phyloP scores from a whole-genome alignment of 2,329 filamentous ascomycete species.

The Cercospora nicotianae region DNA sequence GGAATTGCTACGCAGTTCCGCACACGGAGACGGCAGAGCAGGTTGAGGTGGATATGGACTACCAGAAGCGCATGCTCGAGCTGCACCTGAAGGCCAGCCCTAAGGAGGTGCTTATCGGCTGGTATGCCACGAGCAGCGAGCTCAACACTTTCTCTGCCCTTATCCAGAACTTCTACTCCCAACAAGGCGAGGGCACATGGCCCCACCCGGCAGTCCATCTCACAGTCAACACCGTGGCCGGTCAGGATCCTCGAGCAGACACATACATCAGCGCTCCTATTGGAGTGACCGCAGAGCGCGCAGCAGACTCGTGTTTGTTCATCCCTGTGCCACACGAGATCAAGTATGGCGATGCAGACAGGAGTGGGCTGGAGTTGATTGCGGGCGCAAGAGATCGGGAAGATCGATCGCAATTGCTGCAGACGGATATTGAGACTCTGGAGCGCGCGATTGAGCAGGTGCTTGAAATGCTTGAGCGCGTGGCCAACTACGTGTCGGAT shows the following conservation, averaged over 20 bases:
- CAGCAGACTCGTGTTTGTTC: conserved; percentile 94
- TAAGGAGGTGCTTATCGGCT: conserved; percentile 90
- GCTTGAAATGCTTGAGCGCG: conserved; percentile 83
- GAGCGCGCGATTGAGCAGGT: conserved; percentile 86
- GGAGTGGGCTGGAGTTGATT: conserved; percentile 78
- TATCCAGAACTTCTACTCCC: conserved; percentile 99
- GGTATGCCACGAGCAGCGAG: conserved; percentile 97
- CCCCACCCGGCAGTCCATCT: conserved; percentile 97
- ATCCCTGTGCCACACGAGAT: conserved; percentile 96
- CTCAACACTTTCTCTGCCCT: conserved; percentile 98
- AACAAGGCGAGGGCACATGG: conserved; percentile 94
- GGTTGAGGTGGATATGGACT: conserved; percentile 99
- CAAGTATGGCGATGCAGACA: conserved; percentile 78
- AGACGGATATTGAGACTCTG: conserved; percentile 86
- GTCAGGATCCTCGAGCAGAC: conserved; percentile 82
- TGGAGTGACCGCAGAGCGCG: conserved; percentile 89
- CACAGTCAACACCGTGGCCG: conserved; percentile 87
- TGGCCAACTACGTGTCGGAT: conserved; percentile 86
- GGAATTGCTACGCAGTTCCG: conserved; percentile 94
- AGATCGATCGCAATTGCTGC: conserved; percentile 68
- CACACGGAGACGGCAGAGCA: conserved; percentile 98
- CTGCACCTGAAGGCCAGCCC: conserved; percentile 92
- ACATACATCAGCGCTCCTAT: conserved; percentile 96
- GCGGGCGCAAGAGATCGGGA: conserved; percentile 78
- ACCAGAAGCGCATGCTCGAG: conserved; percentile 98